Evolutionary conservation across 1,284 basidiomycete genomes (phyloP).

Genomic region (Boletus chippewaensis): DNA sequence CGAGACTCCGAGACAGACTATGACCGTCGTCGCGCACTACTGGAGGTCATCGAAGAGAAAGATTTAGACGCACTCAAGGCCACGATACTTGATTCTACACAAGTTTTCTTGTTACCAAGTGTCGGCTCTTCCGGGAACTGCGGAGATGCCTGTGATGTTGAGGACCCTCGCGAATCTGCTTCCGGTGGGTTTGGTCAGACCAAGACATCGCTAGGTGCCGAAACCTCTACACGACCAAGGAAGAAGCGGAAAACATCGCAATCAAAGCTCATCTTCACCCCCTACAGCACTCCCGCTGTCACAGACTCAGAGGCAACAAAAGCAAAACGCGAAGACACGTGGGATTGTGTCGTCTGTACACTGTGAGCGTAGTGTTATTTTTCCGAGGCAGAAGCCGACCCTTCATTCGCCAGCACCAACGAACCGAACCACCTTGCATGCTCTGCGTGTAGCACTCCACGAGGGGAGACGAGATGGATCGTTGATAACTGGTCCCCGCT

Average conservation of each 20-base stretch:
- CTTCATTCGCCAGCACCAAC: constrained; percentile 17
- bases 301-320: neutral
- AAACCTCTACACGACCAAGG: constrained; percentile 3
- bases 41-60: constrained; percentile 22
- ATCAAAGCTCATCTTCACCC: constrained; percentile 2
- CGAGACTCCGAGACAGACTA: constrained; percentile 19
- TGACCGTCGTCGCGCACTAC: constrained; percentile 17
- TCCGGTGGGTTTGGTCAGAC: neutral
- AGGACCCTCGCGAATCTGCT: neutral
- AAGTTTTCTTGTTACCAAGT: constrained; percentile 20
- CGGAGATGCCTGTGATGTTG: neutral
- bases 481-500: neutral
- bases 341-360: constrained; percentile 27
- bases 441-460: constrained; percentile 27
- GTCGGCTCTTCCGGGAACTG: constrained; percentile 1
- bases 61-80: constrained; percentile 25
- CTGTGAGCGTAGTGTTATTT: constrained; percentile 12
- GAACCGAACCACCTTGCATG: constrained; percentile 28
- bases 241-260: constrained; percentile 21
- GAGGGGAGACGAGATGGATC: constrained; percentile 24
- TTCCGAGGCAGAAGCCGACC: constrained; percentile 1
- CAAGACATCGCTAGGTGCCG: neutral
- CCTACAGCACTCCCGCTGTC: neutral
- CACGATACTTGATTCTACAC: constrained; percentile 11
- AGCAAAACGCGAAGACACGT: constrained; percentile 2